Base-by-base conservation (phyloP, 495 filamentous ascomycete species). In the Antarctomyces pellizariae region DNA sequence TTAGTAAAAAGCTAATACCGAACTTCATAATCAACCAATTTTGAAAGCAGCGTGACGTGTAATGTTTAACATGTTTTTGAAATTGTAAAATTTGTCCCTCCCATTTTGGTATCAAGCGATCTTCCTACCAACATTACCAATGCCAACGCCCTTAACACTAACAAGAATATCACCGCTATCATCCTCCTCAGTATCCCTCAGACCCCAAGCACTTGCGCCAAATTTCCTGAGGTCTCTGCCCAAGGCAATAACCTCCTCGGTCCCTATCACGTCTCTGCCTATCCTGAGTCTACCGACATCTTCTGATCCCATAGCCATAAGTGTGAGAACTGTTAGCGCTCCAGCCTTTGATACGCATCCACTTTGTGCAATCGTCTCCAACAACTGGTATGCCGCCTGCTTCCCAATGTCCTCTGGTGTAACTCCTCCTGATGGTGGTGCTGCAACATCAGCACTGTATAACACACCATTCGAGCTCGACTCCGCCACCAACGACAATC, bases 101-200 rank as follows among this genome's bases (percentile, higher is more conserved):
- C n/a, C n/a, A n/a, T n/a, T n/a, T n/a, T n/a, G n/a, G n/a, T n/a
- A n/a, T 60, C 62, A 97, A 41, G 76, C 76, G 44, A 93, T 71
- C 52, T 95, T 95, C 33, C 80, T 64, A 18, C 83, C 86, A 24
- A 93, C 74, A 49, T 99, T 99, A 3, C 89, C 89, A 24, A 99
- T 77, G 12, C 89, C 89, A 41, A 64, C 71, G 15, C 89, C 89
- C 36, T 93, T 86, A 16, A 99, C 68, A 32, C 79, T 90, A 26
- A 95, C 62, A 18, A 93, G 64, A 22, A 93, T 55, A 46, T 84
- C 76, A 4, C 52, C 62, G 11, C 56, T 54, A 19, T 59, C 64
- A 29, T 72, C 67, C 7, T 70, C 76, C 2, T 63, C 67, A 6
- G 57, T 64, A 39, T 86, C 76, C 34, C 86, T 57, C 33, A 95